phyloP scores from a whole-genome alignment of 495 filamentous ascomycete genomes.

The Aspergillus avenaceus region DNA sequence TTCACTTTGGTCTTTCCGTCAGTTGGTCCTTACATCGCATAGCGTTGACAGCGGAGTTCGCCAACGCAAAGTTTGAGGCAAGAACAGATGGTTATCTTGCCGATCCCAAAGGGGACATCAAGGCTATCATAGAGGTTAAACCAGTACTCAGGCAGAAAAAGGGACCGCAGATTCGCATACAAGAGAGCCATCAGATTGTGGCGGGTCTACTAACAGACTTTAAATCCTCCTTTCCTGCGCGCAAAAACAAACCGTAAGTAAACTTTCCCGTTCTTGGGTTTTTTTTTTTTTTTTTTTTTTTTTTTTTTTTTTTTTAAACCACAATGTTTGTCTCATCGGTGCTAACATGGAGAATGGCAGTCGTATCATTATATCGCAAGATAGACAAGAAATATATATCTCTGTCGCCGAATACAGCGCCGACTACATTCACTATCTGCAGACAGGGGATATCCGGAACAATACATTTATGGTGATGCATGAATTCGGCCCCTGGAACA shows the following conservation, averaged over 20 bases:
- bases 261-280: neutral
- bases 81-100: conserved; percentile 10
- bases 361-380: conserved; percentile 12
- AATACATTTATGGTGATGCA: conserved; percentile 6
- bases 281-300: neutral
- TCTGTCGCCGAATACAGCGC: conserved; percentile 9
- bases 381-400: conserved; percentile 13
- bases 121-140: conserved; percentile 9
- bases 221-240: no score
- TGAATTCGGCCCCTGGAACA: conserved; percentile 8
- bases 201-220: conserved; percentile 2
- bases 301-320: neutral
- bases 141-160: neutral
- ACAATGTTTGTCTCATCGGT: neutral
- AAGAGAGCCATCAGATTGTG: conserved; percentile 13
- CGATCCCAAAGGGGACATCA: neutral
- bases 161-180: neutral
- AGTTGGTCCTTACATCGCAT: conserved; percentile 2
- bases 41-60: neutral
- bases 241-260: neutral
- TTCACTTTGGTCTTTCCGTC: neutral
- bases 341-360: conserved; percentile 1
- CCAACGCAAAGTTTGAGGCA: conserved; percentile 5
- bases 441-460: neutral
- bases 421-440: conserved; percentile 11